A percentile compares a stretch with the other conserved stretches of the same genome.
These are phyloP conservation scores for Prinsepia uniflora DNA, from an alignment of 306 rosid species.

Conservation along the genomic window DNA sequence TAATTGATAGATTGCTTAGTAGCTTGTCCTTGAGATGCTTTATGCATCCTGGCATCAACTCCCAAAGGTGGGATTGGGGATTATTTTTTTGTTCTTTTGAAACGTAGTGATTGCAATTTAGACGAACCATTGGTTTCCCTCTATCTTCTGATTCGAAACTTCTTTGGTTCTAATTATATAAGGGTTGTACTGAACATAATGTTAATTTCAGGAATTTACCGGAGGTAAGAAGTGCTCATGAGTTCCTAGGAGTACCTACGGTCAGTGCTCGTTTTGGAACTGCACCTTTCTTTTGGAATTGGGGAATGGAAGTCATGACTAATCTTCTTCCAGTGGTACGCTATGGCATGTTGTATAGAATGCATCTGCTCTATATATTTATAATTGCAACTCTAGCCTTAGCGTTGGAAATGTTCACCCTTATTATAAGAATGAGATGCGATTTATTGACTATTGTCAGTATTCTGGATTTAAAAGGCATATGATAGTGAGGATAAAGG, in stretches of 20 bases:
- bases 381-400: not conserved
- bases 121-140: not conserved
- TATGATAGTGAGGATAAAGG: not conserved
- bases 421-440: not conserved
- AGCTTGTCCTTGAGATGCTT: conserved; percentile 10
- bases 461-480: not conserved
- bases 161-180: not conserved
- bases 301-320: conserved; percentile 91
- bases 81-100: not conserved
- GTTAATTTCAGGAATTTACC: conserved; percentile 72
- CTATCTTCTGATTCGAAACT: not conserved
- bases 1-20: conserved; percentile 1
- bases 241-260: conserved; percentile 78
- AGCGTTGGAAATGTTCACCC: not conserved
- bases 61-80: not conserved
- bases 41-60: conserved; percentile 15
- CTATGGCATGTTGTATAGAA: not conserved
- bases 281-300: conserved; percentile 92
- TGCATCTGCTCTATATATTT: conserved; percentile 1
- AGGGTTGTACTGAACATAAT: not conserved
- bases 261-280: conserved; percentile 98
- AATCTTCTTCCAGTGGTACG: conserved; percentile 61
- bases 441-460: not conserved
- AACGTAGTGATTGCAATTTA: not conserved
- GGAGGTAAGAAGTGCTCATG: conserved; percentile 83